These are phyloP conservation scores for Chaetothyriales sp. DNA, from an alignment of 2,329 filamentous ascomycete genomes.

Conservation along the genomic window DNA sequence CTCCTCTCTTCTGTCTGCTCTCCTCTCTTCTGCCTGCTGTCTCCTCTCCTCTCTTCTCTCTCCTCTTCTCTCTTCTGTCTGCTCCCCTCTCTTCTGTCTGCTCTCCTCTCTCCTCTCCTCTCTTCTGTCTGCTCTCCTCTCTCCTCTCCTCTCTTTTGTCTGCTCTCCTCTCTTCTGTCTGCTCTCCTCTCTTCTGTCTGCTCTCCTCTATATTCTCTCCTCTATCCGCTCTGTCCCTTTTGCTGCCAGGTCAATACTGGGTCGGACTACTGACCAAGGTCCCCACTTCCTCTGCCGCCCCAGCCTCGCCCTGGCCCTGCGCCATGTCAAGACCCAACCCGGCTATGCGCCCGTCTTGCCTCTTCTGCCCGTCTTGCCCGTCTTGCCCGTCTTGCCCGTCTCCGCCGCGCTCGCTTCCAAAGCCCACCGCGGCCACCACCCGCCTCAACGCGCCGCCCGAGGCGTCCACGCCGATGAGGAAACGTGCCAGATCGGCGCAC, in stretches of 20 bases:
- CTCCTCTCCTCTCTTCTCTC: too few species aligned
- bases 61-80: too few species aligned
- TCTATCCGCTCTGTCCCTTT: neutral
- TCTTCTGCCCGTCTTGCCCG: neutral
- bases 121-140: too few species aligned
- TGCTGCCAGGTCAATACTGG: neutral
- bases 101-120: too few species aligned
- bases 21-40: too few species aligned
- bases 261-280: too few species aligned
- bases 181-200: too few species aligned
- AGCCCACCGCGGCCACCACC: conserved; percentile 28
- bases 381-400: neutral
- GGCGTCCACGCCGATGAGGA: conserved; percentile 82
- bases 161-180: too few species aligned
- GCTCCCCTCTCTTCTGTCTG: too few species aligned
- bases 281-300: neutral
- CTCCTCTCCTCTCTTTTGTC: too few species aligned
- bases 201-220: too few species aligned
- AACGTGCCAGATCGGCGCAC: conserved; percentile 88
- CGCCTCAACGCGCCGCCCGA: conserved; percentile 59
- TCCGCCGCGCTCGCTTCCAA: conserved; percentile 11
- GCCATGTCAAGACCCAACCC: neutral
- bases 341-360: neutral
- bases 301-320: neutral
- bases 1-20: too few species aligned